A percentile compares a stretch with the other conserved stretches of the same genome.
Evolutionary conservation across 352 stramenopile genomes (phyloP).

Genomic region (Pythium oligandrum): DNA sequence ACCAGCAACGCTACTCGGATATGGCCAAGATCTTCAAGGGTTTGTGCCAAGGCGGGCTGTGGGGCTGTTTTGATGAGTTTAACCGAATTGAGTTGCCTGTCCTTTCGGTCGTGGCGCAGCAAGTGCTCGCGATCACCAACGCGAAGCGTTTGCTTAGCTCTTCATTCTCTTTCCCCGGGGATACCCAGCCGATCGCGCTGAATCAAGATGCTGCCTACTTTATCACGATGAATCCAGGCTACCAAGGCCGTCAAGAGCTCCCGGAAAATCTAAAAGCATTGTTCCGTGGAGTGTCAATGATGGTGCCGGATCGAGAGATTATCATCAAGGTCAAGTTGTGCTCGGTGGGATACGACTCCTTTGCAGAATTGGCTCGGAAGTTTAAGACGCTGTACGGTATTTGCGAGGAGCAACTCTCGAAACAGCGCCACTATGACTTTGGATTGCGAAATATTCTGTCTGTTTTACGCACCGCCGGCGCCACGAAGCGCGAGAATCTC

Average conservation of each 20-base stretch:
- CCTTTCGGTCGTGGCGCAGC: constrained; percentile 90
- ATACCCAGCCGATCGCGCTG: constrained; percentile 49
- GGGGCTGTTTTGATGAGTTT: constrained; percentile 92
- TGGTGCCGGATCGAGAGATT: constrained; percentile 95
- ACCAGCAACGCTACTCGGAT: constrained; percentile 88
- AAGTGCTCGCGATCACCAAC: constrained; percentile 86
- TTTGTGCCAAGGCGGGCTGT: constrained; percentile 88
- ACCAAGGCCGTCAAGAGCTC: constrained; percentile 89
- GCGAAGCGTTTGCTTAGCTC: constrained; percentile 48
- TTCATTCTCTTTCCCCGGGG: constrained; percentile 64
- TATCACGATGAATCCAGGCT: constrained; percentile 95
- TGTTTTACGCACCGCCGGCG: constrained; percentile 92
- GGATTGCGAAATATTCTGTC: constrained; percentile 93
- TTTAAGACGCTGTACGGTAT: constrained; percentile 95
- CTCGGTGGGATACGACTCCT: constrained; percentile 87
- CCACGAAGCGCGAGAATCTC: constrained; percentile 93
- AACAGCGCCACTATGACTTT: constrained; percentile 94
- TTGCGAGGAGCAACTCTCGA: constrained; percentile 91
- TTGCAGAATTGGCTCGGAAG: constrained; percentile 93
- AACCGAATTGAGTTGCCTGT: constrained; percentile 92
- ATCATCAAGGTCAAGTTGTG: constrained; percentile 95
- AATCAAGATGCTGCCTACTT: constrained; percentile 74
- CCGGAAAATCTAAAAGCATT: constrained; percentile 91
- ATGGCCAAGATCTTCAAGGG: constrained; percentile 94
- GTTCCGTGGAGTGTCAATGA: constrained; percentile 95